A percentile compares a stretch with the other conserved stretches of the same genome.
Conservation (phyloP, 768 basidiomycete genomes). For the Trametes cinnabarina region DNA sequence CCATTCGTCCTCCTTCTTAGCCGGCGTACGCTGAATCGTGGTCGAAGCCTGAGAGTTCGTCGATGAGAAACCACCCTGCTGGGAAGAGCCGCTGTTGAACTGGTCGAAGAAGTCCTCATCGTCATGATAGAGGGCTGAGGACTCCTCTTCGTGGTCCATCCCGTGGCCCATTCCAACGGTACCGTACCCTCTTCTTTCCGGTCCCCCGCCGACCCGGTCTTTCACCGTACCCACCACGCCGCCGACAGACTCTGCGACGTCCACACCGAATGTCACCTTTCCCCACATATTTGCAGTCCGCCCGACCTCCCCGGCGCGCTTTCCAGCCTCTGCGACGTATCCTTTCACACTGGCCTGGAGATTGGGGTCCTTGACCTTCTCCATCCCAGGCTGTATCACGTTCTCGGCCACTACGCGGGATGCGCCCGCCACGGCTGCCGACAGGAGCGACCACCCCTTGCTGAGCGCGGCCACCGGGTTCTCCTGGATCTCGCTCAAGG, state of each 20-base stretch:
- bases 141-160: slow-evolving; percentile 54
- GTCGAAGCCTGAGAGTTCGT: slow-evolving; percentile 17
- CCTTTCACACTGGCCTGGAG: slow-evolving; percentile 73
- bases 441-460: slow-evolving; percentile 97
- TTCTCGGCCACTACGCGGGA: slow-evolving; percentile 76
- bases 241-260: slow-evolving; percentile 76
- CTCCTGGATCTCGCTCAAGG: slow-evolving; percentile 77
- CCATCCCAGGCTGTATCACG: slow-evolving; percentile 88
- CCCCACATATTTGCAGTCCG: slow-evolving; percentile 74
- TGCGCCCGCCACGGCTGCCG: slow-evolving; percentile 78
- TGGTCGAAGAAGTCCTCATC: slow-evolving; percentile 61
- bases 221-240: slow-evolving; percentile 65
- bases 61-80: slow-evolving; percentile 14
- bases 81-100: slow-evolving; percentile 33
- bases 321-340: slow-evolving; percentile 69
- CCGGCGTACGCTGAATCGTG: slow-evolving; percentile 18
- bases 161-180: slow-evolving; percentile 48
- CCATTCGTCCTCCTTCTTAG: slow-evolving; percentile 42
- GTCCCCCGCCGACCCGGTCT: slow-evolving; percentile 55
- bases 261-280: slow-evolving; percentile 75
- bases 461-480: slow-evolving; percentile 82
- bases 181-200: slow-evolving; percentile 42
- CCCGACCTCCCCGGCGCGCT: slow-evolving; percentile 59
- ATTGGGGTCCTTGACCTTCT: slow-evolving; percentile 75
- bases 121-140: slow-evolving; percentile 61